These are phyloP conservation scores for Kwoniella sp. DNA, from an alignment of 768 basidiomycete species.

Conservation along the genomic window DNA sequence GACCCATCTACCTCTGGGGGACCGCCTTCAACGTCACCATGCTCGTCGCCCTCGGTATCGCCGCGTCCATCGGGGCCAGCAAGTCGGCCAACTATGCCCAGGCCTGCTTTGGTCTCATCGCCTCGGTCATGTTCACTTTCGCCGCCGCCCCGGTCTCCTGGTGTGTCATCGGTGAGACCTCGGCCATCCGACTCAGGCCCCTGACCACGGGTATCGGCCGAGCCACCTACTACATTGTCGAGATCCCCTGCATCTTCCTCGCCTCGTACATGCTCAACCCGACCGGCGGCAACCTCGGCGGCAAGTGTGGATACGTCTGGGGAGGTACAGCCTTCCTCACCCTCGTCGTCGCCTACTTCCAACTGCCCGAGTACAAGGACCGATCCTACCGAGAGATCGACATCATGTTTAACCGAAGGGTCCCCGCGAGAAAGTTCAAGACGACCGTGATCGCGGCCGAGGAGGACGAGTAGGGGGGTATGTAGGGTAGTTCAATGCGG, in stretches of 20 bases:
- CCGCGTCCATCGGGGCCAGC: conserved; percentile 25
- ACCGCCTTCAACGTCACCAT: conserved; percentile 33
- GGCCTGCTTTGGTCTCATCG: conserved; percentile 36
- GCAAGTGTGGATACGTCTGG: conserved; percentile 43
- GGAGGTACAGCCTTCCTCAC: conserved; percentile 24
- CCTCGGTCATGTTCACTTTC: conserved; percentile 35
- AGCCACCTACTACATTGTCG: conserved; percentile 40
- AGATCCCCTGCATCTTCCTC: conserved; percentile 38
- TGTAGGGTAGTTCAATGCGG: no score
- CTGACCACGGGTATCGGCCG: conserved; percentile 43
- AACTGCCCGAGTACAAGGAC: conserved; percentile 46
- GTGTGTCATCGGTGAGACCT: conserved; percentile 36
- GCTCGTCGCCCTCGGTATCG: conserved; percentile 37
- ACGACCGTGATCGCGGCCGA: conserved; percentile 30
- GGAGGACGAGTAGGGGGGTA: conserved; percentile 28
- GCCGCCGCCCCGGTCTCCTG: conserved; percentile 34
- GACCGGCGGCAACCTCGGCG: conserved; percentile 31
- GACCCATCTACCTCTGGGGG: conserved; percentile 42
- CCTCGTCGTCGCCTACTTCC: conserved; percentile 36
- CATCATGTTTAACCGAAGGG: conserved; percentile 45
- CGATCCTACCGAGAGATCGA: conserved; percentile 48
- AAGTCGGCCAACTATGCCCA: conserved; percentile 27
- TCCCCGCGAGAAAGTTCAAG: conserved; percentile 40
- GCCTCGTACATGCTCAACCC: conserved; percentile 41
- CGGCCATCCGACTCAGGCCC: conserved; percentile 34